Base-by-base conservation (phyloP, 2,329 filamentous ascomycete species). In the Exophiala bonariae region DNA sequence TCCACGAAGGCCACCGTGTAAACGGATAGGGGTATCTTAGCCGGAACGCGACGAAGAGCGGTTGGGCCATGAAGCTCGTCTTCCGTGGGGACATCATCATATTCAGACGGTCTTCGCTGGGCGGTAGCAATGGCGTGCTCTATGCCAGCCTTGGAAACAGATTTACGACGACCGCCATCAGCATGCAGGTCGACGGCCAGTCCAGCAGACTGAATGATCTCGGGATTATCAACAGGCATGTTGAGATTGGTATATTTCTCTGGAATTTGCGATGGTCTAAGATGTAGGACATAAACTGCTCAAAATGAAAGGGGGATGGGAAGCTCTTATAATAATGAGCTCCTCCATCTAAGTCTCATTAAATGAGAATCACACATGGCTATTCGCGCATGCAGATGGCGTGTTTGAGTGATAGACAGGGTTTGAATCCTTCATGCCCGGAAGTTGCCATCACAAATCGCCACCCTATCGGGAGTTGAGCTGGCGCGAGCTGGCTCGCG, bases 1-100 rank as follows among this genome's bases (percentile, higher is more conserved):
- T 89, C 86, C 50, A 57, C 41, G 28, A 57, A 52, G 38, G 83
- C 85, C 50, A 90, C 80, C 22, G 82, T 83, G 68, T 82, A 89
- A 48, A 84, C 78, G 44, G 76, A 70, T 76, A 78, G 82, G 39
- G 82, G 81, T 51, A 89, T 79, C 61, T 46, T 46, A 35, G 42
- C 54, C n/a, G 43, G 16, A 26, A 52, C 43, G 26, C 50, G 45
- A 20, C 50, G 46, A 16, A 56, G 44, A 9, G 43, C 41, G 23
- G 43, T 44, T 9, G 31, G 38, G 3, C 45, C 45, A 32, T 42
- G 36, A n/a, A 50, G 47, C 10, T 54, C 52, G n/a, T 49, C 53
- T 19, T 45, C 40, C 2, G 52, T 53, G 57, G 55, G 59, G 37
- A 31, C 26, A 32, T 32, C 37, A 16, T 42, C 26, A 22, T 43